Percentiles rank a stretch among this genome's conserved stretches.
Conservation (phyloP, 257 asterid genomes). For the Primulina eburnea region DNA sequence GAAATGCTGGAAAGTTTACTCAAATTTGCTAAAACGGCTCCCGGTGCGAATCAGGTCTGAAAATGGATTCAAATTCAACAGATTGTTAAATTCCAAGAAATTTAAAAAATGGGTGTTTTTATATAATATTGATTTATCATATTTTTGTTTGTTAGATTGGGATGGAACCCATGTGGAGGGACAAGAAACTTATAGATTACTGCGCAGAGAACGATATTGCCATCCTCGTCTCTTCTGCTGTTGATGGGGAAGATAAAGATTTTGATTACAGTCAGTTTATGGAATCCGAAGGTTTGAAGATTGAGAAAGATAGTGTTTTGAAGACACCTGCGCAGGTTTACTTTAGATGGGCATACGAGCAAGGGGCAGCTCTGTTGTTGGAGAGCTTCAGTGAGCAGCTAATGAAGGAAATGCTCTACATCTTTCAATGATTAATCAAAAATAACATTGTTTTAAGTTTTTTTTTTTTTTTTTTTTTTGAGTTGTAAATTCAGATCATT, state of each 20-base stretch:
- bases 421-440: background rate
- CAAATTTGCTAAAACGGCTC: background rate
- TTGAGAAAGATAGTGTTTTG: background rate
- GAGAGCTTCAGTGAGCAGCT: slow-evolving; percentile 18
- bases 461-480: no score
- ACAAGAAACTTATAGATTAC: slow-evolving; percentile 12
- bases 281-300: background rate
- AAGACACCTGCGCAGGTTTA: slow-evolving; percentile 19
- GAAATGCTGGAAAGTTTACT: slow-evolving; percentile 11
- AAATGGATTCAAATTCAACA: background rate
- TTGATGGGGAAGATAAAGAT: slow-evolving; percentile 7
- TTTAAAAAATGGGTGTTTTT: background rate
- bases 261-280: background rate
- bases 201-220: slow-evolving; percentile 19
- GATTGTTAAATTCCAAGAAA: background rate
- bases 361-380: slow-evolving; percentile 21
- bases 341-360: slow-evolving; percentile 14
- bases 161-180: slow-evolving; percentile 15
- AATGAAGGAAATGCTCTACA: slow-evolving; percentile 17
- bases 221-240: slow-evolving; percentile 15
- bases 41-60: slow-evolving; percentile 19
- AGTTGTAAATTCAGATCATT: no score
- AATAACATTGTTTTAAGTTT: no score
- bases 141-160: background rate
- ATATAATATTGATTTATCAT: no score